These are phyloP conservation scores for Coemansia guatemalensis DNA, from an alignment of 192 early-diverging fungal species.

Conservation along the genomic window DNA sequence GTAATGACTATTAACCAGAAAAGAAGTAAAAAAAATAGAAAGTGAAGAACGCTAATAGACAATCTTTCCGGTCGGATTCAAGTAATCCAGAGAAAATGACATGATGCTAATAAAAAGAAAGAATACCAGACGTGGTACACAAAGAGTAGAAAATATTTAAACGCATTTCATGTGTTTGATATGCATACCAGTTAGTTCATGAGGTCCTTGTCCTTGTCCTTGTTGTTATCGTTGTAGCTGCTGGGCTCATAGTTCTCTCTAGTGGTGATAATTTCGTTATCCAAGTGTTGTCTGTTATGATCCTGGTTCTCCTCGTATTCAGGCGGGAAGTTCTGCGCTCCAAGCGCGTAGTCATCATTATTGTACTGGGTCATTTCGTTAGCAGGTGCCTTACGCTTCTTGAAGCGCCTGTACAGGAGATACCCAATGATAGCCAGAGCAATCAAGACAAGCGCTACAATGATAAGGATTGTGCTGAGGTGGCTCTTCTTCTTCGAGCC, in stretches of 20 bases:
- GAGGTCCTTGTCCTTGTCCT: background rate
- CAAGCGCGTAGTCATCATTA: conserved; percentile 11
- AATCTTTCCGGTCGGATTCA: no score
- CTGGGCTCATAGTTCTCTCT: background rate
- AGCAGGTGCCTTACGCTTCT: conserved; percentile 18
- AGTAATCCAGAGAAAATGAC: no score
- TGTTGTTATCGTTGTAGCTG: background rate
- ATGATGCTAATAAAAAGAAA: no score
- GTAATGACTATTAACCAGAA: no score
- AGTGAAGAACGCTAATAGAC: conserved; percentile 6
- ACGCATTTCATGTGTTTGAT: no score
- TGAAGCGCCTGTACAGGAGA: conserved; percentile 27
- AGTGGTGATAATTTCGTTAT: conserved; percentile 4
- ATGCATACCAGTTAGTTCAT: conserved; percentile 1
- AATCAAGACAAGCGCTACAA: conserved; percentile 24
- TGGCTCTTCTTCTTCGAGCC: conserved; percentile 21
- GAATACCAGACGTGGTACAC: no score
- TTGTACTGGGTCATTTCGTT: conserved; percentile 27
- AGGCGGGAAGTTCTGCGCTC: conserved; percentile 7
- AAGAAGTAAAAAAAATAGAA: conserved; percentile 2
- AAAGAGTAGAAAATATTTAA: background rate
- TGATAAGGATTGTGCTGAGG: conserved; percentile 27
- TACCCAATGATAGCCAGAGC: conserved; percentile 21
- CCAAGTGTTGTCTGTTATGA: conserved; percentile 10
- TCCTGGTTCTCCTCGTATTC: conserved; percentile 7